A percentile compares a stretch with the other conserved stretches of the same genome.
phyloP scores from a whole-genome alignment of 2,329 filamentous ascomycete genomes.

The Pyrenophora seminiperda region DNA sequence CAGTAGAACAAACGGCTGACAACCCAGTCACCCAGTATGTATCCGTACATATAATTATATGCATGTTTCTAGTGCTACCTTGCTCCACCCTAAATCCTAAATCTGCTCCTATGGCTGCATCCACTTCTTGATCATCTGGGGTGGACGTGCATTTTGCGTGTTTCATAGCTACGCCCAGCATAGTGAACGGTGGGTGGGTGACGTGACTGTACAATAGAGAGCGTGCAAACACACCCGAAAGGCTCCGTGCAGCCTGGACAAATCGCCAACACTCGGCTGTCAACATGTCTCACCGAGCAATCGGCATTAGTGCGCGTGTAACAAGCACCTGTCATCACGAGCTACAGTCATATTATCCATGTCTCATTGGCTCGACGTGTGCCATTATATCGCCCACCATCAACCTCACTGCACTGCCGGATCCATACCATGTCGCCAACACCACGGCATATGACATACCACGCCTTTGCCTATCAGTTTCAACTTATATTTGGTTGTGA shows the following conservation, averaged over 20 bases:
- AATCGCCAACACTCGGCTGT: slow-evolving; percentile 6
- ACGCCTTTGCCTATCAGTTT: slow-evolving; percentile 13
- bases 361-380: too few species aligned
- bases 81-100: slow-evolving; percentile 18
- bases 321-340: not conserved
- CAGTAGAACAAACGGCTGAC: slow-evolving; percentile 46
- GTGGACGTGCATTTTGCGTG: slow-evolving; percentile 13
- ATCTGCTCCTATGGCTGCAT: slow-evolving; percentile 12
- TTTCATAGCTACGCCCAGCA: not conserved
- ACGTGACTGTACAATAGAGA: not conserved
- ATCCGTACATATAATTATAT: too few species aligned
- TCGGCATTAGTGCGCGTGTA: not conserved
- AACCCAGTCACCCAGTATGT: too few species aligned
- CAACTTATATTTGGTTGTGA: slow-evolving; percentile 1
- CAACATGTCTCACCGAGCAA: slow-evolving; percentile 9
- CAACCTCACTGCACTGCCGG: slow-evolving; percentile 2
- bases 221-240: too few species aligned
- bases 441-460: not conserved
- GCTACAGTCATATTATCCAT: not conserved
- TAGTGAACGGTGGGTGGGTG: not conserved
- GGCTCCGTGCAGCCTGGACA: too few species aligned
- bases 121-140: slow-evolving; percentile 11
- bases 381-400: too few species aligned
- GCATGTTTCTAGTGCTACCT: slow-evolving; percentile 36
- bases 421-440: slow-evolving; percentile 2